Evolutionary conservation across 495 filamentous ascomycete species (phyloP).

Genomic region (Penicillium longicatenatum): DNA sequence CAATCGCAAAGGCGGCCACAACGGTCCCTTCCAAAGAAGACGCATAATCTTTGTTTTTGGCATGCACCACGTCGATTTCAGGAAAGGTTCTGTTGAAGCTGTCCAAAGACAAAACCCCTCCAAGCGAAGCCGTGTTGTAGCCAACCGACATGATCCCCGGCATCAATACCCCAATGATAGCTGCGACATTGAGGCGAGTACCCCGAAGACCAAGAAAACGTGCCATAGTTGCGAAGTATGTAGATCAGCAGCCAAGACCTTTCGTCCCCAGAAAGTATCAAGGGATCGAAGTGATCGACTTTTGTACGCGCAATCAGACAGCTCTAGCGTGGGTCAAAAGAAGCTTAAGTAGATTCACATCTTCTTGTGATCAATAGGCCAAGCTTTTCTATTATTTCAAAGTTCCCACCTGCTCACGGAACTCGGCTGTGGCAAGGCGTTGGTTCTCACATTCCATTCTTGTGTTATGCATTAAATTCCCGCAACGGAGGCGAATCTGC

Average conservation of each 20-base stretch:
- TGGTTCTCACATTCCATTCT: slow-evolving; percentile 10
- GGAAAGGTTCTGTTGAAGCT: slow-evolving; percentile 26
- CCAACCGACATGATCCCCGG: slow-evolving; percentile 27
- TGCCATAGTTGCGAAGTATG: slow-evolving; percentile 12
- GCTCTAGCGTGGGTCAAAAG: slow-evolving; percentile 7
- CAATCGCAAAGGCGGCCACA: slow-evolving; percentile 61
- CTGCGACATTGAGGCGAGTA: slow-evolving; percentile 27
- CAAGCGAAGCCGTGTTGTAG: slow-evolving; percentile 27
- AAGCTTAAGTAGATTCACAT: slow-evolving; percentile 3
- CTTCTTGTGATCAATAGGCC: not conserved
- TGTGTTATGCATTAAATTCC: slow-evolving; percentile 9
- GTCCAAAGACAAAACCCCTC: slow-evolving; percentile 23
- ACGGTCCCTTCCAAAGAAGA: slow-evolving; percentile 37
- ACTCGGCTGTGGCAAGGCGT: slow-evolving; percentile 1
- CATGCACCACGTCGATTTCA: slow-evolving; percentile 20
- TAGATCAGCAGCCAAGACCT: slow-evolving; percentile 9
- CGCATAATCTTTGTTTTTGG: slow-evolving; percentile 13
- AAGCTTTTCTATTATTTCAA: not conserved
- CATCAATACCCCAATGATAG: slow-evolving; percentile 31
- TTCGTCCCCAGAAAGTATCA: slow-evolving; percentile 12
- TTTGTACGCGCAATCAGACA: slow-evolving; percentile 9
- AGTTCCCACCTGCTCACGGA: not conserved
- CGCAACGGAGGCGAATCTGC: not conserved
- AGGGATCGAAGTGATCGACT: slow-evolving; percentile 22
- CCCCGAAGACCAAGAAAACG: slow-evolving; percentile 31